A percentile compares a stretch with the other conserved stretches of the same genome.
Conservation (phyloP, 2,329 filamentous ascomycete genomes). For the Alternaria dauci region DNA sequence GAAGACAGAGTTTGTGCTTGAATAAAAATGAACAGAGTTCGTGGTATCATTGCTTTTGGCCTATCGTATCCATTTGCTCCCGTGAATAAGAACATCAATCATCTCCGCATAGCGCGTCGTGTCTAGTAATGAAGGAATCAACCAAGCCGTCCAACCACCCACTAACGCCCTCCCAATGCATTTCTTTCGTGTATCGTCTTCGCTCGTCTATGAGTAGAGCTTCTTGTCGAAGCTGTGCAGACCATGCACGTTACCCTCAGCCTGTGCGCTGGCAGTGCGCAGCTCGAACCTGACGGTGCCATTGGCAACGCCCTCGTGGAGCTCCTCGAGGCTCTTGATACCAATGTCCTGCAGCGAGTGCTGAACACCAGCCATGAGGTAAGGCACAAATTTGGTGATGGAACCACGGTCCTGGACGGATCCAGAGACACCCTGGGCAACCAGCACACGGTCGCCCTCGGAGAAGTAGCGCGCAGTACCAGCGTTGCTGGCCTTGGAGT, state of each 20-base stretch:
- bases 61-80: conserved; percentile 27
- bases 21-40: conserved; percentile 25
- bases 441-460: conserved; percentile 91
- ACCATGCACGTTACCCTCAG: conserved; percentile 94
- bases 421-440: conserved; percentile 95
- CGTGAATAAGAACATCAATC: conserved; percentile 38
- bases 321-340: conserved; percentile 76
- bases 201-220: conserved; percentile 77
- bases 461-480: conserved; percentile 98
- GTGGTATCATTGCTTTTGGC: conserved; percentile 51
- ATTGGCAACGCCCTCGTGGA: conserved; percentile 77
- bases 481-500: conserved; percentile 79
- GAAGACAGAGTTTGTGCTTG: not conserved
- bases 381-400: conserved; percentile 93
- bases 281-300: conserved; percentile 91
- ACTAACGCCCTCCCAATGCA: conserved; percentile 47
- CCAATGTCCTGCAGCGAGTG: conserved; percentile 98
- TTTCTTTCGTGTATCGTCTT: conserved; percentile 10
- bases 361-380: conserved; percentile 93
- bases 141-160: conserved; percentile 10
- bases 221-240: conserved; percentile 99
- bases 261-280: conserved; percentile 90
- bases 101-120: conserved; percentile 20
- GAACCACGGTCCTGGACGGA: conserved; percentile 83
- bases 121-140: conserved; percentile 24